These are phyloP conservation scores for Sugiyamaella qingdaonensis DNA, from an alignment of 805 yeast species.

Conservation along the genomic window DNA sequence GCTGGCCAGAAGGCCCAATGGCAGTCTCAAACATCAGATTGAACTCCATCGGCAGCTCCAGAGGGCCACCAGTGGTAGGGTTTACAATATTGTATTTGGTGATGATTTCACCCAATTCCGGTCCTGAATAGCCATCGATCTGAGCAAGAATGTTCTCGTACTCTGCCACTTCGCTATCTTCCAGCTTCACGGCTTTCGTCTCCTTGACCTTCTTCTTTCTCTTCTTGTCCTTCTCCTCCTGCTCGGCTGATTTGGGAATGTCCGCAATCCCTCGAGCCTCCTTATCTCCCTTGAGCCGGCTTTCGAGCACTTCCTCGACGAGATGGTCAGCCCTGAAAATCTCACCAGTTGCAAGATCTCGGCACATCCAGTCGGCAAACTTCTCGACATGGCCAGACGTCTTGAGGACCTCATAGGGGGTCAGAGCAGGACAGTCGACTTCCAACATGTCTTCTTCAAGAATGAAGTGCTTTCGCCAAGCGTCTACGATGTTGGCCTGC, in stretches of 20 bases:
- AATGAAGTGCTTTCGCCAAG: constrained; percentile 96
- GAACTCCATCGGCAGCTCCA: constrained; percentile 91
- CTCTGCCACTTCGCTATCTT: constrained; percentile 71
- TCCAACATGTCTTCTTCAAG: constrained; percentile 98
- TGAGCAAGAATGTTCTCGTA: constrained; percentile 79
- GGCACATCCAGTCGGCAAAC: constrained; percentile 99
- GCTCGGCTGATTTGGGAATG: constrained; percentile 53
- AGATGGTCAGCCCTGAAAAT: constrained; percentile 98
- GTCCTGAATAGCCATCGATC: constrained; percentile 94
- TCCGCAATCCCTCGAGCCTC: constrained; percentile 82
- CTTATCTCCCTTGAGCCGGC: constrained; percentile 93
- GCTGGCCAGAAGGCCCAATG: constrained; percentile 96
- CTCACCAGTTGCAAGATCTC: constrained; percentile 92
- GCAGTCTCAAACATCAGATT: constrained; percentile 99
- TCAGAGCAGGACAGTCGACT: constrained; percentile 96
- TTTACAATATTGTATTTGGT: constrained; percentile 76
- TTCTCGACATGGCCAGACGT: constrained; percentile 99
- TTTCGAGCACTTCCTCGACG: constrained; percentile 95
- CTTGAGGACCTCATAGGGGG: constrained; percentile 95
- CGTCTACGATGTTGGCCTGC: constrained; percentile 91
- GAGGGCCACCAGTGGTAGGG: constrained; percentile 82
- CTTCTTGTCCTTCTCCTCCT: constrained; percentile 81
- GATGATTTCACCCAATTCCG: constrained; percentile 86
- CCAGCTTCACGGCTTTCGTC: constrained; percentile 81
- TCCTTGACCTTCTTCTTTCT: constrained; percentile 95